Percentiles rank a stretch among this genome's conserved stretches.
Evolutionary conservation across 805 yeast species (phyloP).

Genomic region (Spathaspora passalidarum): DNA sequence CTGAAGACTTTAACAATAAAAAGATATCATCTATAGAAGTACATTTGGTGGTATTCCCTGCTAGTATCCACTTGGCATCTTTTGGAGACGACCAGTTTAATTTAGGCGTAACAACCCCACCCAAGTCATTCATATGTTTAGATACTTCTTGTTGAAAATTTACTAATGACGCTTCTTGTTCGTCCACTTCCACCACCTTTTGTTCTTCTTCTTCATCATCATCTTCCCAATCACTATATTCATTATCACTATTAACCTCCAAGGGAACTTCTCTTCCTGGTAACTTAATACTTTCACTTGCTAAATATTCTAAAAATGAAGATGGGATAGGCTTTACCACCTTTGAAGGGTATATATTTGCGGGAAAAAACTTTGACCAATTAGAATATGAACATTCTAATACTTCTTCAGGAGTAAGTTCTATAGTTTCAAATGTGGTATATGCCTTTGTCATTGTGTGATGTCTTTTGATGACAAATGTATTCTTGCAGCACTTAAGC

Average conservation of each 20-base stretch:
- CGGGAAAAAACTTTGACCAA: conserved; percentile 29
- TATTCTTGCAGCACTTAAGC: no score
- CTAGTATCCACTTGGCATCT: conserved; percentile 89
- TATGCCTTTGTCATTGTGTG: conserved; percentile 19
- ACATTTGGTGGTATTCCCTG: conserved; percentile 75
- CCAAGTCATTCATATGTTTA: conserved; percentile 40
- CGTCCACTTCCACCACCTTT: conserved; percentile 14
- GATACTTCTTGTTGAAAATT: conserved; percentile 58
- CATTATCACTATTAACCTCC: conserved; percentile 50
- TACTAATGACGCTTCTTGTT: conserved; percentile 4
- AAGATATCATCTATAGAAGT: conserved; percentile 71
- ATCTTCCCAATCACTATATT: conserved; percentile 74
- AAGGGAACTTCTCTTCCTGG: conserved; percentile 14
- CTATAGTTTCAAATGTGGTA: conserved; percentile 27
- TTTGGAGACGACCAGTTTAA: conserved; percentile 97
- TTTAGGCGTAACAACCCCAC: conserved; percentile 75
- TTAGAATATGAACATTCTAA: conserved; percentile 31
- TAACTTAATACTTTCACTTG: conserved; percentile 21
- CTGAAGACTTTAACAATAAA: conserved; percentile 78
- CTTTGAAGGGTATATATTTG: conserved; percentile 18
- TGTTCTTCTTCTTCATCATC: conserved; percentile 21
- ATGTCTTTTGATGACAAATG: neutral
- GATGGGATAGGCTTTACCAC: conserved; percentile 32
- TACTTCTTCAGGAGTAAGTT: conserved; percentile 24
- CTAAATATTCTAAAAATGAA: conserved; percentile 31